These are phyloP conservation scores for Phytophthora pseudosyringae DNA, from an alignment of 352 stramenopile species.

Conservation along the genomic window DNA sequence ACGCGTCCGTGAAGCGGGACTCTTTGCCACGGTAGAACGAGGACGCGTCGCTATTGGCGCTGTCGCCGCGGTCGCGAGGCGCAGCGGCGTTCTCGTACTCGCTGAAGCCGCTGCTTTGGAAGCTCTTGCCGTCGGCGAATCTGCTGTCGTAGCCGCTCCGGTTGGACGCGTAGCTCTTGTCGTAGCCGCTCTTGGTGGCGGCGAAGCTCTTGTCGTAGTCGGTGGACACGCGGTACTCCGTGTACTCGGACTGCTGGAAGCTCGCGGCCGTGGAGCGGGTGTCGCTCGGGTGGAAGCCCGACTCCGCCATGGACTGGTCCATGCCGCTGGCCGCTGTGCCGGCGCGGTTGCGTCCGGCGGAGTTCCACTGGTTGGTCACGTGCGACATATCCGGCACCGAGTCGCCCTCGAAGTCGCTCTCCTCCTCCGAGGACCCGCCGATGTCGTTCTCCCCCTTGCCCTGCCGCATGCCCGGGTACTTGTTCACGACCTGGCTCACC, in stretches of 20 bases:
- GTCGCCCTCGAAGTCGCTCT: conserved; percentile 51
- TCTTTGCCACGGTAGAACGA: conserved; percentile 39
- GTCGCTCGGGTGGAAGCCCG: conserved; percentile 17
- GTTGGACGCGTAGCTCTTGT: conserved; percentile 26
- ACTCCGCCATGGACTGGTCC: conserved; percentile 26
- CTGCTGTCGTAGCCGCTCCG: conserved; percentile 37
- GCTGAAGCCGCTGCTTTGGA: conserved; percentile 52
- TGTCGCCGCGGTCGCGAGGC: conserved; percentile 16
- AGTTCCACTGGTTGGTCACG: conserved; percentile 38
- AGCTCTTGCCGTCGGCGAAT: conserved; percentile 28
- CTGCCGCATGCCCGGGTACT: conserved; percentile 38
- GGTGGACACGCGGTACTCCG: conserved; percentile 37
- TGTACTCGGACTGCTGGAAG: conserved; percentile 37
- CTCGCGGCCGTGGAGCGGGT: conserved; percentile 38
- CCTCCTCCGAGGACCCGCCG: conserved; percentile 38
- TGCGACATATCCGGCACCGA: conserved; percentile 50
- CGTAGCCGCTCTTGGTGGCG: conserved; percentile 22
- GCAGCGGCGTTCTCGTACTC: conserved; percentile 30
- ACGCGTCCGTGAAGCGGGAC: conserved; percentile 37
- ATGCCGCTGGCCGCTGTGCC: conserved; percentile 10
- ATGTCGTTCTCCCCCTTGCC: conserved; percentile 40
- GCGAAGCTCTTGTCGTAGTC: conserved; percentile 38
- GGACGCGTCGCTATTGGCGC: conserved; percentile 34
- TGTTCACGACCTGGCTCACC: conserved; percentile 21
- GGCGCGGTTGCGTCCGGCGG: conserved; percentile 22